Evolutionary conservation across 495 filamentous ascomycete species (phyloP).

Genomic region (Penicilliopsis zonata): DNA sequence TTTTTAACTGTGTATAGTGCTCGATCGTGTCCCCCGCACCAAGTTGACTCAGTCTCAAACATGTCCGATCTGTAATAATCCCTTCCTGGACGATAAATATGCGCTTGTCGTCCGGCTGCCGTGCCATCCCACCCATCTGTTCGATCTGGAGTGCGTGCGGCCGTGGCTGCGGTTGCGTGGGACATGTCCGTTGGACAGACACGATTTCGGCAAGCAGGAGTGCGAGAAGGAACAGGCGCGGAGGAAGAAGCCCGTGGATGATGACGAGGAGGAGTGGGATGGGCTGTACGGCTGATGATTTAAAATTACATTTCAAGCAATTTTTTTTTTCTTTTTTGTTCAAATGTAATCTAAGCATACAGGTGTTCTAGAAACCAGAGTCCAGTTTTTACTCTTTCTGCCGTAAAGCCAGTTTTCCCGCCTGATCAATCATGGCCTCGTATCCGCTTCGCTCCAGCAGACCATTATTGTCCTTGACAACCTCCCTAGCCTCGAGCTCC

Average conservation of each 20-base stretch:
- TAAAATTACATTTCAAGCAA: too few relatives aligned
- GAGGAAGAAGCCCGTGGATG: conserved; percentile 38
- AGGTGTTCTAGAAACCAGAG: too few relatives aligned
- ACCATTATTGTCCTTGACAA: conserved; percentile 34
- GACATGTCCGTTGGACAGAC: conserved; percentile 79
- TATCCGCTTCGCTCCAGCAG: conserved; percentile 39
- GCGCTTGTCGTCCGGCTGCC: conserved; percentile 81
- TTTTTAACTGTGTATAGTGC: conserved; percentile 19
- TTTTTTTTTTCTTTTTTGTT: too few relatives aligned
- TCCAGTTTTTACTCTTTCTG: too few relatives aligned
- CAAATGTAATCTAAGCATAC: too few relatives aligned
- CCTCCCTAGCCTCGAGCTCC: conserved; percentile 44
- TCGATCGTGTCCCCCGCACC: conserved; percentile 70
- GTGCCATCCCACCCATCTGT: conserved; percentile 69
- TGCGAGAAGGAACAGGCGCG: conserved; percentile 44
- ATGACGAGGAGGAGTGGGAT: conserved; percentile 56
- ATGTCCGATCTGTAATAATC: conserved; percentile 81
- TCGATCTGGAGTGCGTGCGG: conserved; percentile 89
- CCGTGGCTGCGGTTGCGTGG: conserved; percentile 85
- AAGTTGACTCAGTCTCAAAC: conserved; percentile 50
- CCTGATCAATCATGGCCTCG: conserved; percentile 41
- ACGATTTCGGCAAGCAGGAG: conserved; percentile 65
- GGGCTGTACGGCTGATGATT: conserved; percentile 55
- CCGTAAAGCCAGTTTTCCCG: conserved; percentile 35
- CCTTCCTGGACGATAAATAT: conserved; percentile 64